Conservation (phyloP, 2,329 filamentous ascomycete species). For the Colletotrichum tanaceti region DNA sequence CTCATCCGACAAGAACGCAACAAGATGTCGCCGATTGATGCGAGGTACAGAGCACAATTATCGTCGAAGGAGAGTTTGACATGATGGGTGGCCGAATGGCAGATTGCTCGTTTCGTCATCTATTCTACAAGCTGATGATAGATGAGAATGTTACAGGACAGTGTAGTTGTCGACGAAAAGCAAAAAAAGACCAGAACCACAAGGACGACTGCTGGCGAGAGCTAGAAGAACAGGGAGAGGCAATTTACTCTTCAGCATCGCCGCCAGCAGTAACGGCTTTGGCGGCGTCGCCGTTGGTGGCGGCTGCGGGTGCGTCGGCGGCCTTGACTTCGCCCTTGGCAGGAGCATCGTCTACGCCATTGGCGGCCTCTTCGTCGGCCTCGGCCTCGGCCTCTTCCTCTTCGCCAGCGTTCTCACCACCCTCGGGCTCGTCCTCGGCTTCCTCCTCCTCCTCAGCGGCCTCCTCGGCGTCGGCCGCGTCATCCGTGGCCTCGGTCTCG, state of each 20-base stretch:
- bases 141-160: not conserved
- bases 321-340: constrained; percentile 47
- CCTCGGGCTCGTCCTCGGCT: constrained; percentile 47
- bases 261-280: constrained; percentile 42
- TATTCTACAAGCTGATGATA: constrained; percentile 29
- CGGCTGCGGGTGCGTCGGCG: constrained; percentile 41
- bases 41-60: too few species aligned
- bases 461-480: constrained; percentile 46
- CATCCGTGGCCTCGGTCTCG: constrained; percentile 46
- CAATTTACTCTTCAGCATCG: constrained; percentile 40
- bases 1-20: not conserved
- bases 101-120: constrained; percentile 24
- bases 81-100: too few species aligned
- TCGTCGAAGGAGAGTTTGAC: not conserved
- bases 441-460: constrained; percentile 50
- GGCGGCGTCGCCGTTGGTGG: constrained; percentile 45
- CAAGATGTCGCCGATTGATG: too few species aligned
- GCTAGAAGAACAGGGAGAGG: not conserved
- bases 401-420: constrained; percentile 47
- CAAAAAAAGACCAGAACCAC: too few species aligned
- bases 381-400: constrained; percentile 45
- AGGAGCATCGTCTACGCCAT: constrained; percentile 43
- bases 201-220: not conserved
- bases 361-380: constrained; percentile 43
- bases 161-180: not conserved